Percentiles rank a stretch among this genome's conserved stretches.
Conservation (phyloP, 2,329 filamentous ascomycete genomes). For the Apiospora saccharicola region DNA sequence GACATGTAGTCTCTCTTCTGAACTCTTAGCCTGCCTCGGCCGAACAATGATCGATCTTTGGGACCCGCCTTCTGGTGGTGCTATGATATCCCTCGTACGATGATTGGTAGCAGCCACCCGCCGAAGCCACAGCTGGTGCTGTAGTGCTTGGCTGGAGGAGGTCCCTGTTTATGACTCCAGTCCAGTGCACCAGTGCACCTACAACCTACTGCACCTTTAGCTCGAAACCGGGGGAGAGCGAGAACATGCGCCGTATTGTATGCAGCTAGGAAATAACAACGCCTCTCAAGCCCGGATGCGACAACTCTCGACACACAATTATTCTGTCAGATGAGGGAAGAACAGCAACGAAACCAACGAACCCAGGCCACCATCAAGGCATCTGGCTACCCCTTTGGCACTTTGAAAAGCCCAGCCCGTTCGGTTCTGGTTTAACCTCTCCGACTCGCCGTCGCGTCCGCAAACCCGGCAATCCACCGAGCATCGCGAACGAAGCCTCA, state of each 20-base stretch:
- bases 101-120: constrained; percentile 14
- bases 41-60: background rate
- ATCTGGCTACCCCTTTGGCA: background rate
- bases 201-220: background rate
- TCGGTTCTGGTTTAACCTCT: background rate
- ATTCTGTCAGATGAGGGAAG: constrained; percentile 7
- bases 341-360: background rate
- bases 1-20: background rate
- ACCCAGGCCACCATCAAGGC: constrained; percentile 3
- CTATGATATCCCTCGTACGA: background rate
- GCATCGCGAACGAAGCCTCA: background rate
- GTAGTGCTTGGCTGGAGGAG: constrained; percentile 3
- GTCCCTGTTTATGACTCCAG: constrained; percentile 14
- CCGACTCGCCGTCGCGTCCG: constrained; percentile 1
- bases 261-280: constrained; percentile 18
- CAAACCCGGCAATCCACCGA: background rate
- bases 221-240: constrained; percentile 14
- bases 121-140: constrained; percentile 17
- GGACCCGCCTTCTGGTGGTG: background rate
- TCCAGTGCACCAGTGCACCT: constrained; percentile 5
- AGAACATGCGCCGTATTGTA: constrained; percentile 8
- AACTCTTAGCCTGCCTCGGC: background rate
- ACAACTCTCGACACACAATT: background rate
- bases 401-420: background rate
- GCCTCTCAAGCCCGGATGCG: constrained; percentile 13